Evolutionary conservation across 345 rosid species (phyloP).

Genomic region (Camelina hispida): DNA sequence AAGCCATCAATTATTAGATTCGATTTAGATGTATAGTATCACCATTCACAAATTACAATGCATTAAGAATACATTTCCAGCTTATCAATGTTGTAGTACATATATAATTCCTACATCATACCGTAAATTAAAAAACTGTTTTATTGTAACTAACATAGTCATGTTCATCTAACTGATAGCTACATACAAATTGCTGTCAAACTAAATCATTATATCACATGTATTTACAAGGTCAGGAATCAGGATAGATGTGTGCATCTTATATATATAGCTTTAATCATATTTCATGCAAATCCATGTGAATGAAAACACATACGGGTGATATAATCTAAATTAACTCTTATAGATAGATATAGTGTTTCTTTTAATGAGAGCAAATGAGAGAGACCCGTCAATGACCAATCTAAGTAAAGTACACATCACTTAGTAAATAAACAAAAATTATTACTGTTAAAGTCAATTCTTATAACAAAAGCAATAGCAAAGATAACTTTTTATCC

Average conservation of each 20-base stretch:
- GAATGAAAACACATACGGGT: neutral
- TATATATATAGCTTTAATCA: slow-evolving; percentile 1
- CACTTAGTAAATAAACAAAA: slow-evolving; percentile 29
- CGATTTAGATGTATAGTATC: neutral
- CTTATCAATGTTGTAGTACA: too few relatives aligned
- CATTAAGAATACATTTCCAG: too few relatives aligned
- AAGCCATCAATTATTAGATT: slow-evolving; percentile 31
- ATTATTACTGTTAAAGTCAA: slow-evolving; percentile 39
- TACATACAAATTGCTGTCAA: neutral
- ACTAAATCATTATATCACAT: neutral
- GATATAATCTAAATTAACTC: neutral
- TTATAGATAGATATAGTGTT: slow-evolving; percentile 10
- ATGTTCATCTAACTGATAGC: too few relatives aligned
- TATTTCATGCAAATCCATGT: slow-evolving; percentile 6
- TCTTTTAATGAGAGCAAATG: slow-evolving; percentile 23
- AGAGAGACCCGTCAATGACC: slow-evolving; percentile 36
- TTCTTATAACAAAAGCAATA: slow-evolving; percentile 35
- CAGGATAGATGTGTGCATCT: neutral
- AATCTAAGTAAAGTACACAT: slow-evolving; percentile 37
- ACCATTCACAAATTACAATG: too few relatives aligned
- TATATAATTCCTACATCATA: too few relatives aligned
- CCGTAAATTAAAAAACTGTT: too few relatives aligned
- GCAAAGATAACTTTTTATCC: slow-evolving; percentile 36
- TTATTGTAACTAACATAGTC: too few relatives aligned
- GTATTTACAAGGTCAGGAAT: neutral